phyloP scores from a whole-genome alignment of 345 rosid species.

The Camelina sativa region DNA sequence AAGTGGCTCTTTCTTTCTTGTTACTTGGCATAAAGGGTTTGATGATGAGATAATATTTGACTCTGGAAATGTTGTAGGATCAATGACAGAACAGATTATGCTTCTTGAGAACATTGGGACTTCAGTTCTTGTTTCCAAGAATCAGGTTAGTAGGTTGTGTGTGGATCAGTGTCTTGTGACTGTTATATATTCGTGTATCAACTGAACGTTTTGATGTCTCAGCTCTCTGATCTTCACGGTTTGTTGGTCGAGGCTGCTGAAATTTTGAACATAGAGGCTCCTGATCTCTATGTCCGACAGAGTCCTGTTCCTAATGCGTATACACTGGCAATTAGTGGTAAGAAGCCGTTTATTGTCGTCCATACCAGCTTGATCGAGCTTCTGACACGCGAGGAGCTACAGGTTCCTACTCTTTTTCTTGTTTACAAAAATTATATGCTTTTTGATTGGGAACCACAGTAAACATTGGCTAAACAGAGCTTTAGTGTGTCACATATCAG shows the following conservation, averaged over 20 bases:
- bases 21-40: background rate
- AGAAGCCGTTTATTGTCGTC: constrained; percentile 88
- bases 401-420: constrained; percentile 55
- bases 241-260: constrained; percentile 84
- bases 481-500: background rate
- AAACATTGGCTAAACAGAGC: background rate
- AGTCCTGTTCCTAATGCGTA: constrained; percentile 94
- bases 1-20: background rate
- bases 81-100: constrained; percentile 91
- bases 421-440: constrained; percentile 2
- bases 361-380: constrained; percentile 97
- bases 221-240: constrained; percentile 88
- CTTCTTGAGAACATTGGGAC: constrained; percentile 98
- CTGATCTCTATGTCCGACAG: constrained; percentile 92
- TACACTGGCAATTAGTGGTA: constrained; percentile 85
- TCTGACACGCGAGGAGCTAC: constrained; percentile 77
- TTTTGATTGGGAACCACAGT: background rate
- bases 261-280: constrained; percentile 78
- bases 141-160: constrained; percentile 58
- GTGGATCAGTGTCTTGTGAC: background rate
- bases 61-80: constrained; percentile 53
- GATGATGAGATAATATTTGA: background rate
- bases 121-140: constrained; percentile 88
- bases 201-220: constrained; percentile 25
- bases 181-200: background rate